phyloP scores from a whole-genome alignment of 257 asterid species.

The Solanum pennellii region DNA sequence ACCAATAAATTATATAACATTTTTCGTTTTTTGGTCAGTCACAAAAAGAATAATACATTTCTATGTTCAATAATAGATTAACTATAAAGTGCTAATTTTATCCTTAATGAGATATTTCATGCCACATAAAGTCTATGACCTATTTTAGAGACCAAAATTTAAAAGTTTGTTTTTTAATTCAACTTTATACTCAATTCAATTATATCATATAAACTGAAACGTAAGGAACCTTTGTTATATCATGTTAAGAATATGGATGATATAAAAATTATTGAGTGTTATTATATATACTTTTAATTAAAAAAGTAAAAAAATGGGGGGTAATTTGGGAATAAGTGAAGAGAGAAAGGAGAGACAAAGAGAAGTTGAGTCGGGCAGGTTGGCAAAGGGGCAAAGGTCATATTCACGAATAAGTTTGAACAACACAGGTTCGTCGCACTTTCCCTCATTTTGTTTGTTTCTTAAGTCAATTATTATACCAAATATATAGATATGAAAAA shows the following conservation, averaged over 20 bases:
- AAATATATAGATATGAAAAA: not conserved
- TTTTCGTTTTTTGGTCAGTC: too few species aligned
- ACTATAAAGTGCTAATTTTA: too few species aligned
- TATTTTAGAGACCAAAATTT: too few species aligned
- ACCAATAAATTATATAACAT: not conserved
- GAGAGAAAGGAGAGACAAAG: not conserved
- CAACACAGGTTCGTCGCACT: slow-evolving; percentile 62
- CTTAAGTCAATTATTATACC: slow-evolving; percentile 12
- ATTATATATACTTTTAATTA: not conserved
- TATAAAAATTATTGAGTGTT: not conserved
- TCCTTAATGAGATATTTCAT: not conserved
- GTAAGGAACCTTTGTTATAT: not conserved
- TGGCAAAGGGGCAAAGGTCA: not conserved
- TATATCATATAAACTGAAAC: too few species aligned
- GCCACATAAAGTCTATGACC: not conserved
- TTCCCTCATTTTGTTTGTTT: slow-evolving; percentile 59
- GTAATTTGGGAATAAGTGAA: not conserved
- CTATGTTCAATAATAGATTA: too few species aligned
- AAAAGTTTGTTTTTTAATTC: rapidly evolving
- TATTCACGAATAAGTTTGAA: slow-evolving; percentile 44
- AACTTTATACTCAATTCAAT: not conserved
- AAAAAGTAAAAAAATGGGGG: slow-evolving; percentile 3
- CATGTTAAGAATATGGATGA: not conserved
- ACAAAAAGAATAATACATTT: too few species aligned
- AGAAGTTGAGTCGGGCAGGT: not conserved